Evolutionary conservation across 148 eudicot genomes (phyloP).

Genomic region (Amaranthus hypochondriacus): DNA sequence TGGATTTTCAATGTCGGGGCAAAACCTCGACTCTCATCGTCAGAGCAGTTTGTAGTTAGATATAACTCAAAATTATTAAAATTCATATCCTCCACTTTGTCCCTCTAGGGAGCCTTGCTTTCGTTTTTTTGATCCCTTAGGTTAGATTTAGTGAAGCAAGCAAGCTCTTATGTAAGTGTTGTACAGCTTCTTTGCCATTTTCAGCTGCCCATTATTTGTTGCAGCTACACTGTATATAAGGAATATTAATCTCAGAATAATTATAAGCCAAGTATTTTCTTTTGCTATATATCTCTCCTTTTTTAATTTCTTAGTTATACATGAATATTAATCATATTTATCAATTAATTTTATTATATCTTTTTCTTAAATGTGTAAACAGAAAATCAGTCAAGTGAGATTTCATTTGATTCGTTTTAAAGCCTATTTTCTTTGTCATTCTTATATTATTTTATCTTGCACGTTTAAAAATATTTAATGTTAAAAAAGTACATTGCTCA

Average conservation of each 20-base stretch:
- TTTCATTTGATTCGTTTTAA: too few relatives aligned
- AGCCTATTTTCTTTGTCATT: too few relatives aligned
- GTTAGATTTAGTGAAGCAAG: conserved; percentile 11
- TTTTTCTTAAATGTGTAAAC: too few relatives aligned
- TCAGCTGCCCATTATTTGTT: conserved; percentile 17
- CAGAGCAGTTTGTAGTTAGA: conserved; percentile 6
- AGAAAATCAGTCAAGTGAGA: too few relatives aligned
- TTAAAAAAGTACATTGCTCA: too few relatives aligned
- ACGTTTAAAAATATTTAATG: too few relatives aligned
- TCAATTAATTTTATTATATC: too few relatives aligned
- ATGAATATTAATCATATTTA: too few relatives aligned
- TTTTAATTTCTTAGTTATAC: too few relatives aligned
- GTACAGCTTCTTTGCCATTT: conserved; percentile 29
- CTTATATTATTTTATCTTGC: too few relatives aligned
- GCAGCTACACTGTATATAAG: conserved; percentile 21
- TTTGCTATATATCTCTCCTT: background rate
- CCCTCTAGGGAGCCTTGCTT: conserved; percentile 18
- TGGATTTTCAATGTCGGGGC: conserved; percentile 5
- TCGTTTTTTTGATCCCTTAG: conserved; percentile 19
- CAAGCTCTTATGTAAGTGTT: conserved; percentile 12
- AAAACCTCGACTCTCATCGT: background rate
- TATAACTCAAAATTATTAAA: background rate
- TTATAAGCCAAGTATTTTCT: background rate
- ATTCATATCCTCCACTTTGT: background rate
- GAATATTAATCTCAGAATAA: background rate